Evolutionary conservation across 2,329 filamentous ascomycete genomes (phyloP), one percentile per base, ranked within the genome.

Genomic region (Cryphonectria parasitica): DNA sequence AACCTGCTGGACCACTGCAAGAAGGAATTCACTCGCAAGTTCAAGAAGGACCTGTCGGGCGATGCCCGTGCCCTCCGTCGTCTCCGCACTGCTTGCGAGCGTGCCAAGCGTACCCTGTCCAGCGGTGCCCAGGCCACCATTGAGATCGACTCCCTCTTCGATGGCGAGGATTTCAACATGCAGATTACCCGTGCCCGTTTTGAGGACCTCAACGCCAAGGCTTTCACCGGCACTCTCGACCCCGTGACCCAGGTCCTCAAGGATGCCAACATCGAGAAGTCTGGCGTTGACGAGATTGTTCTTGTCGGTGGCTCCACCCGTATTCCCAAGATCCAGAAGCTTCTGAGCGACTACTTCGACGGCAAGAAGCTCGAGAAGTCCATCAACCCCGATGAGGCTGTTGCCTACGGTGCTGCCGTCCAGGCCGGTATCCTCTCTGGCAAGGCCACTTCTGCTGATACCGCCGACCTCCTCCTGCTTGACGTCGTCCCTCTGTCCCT

Each of bases 321-420:
- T 94, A 99, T 99, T 78, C 96, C 96, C 80, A 91, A 91, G 83
- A 97, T 99, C 83, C 96, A 99, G 91, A 98, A 98, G 90, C 92
- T 99, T 76, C 91, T 99, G 77, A 95, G 91, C 86, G 96, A 99
- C 85, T 98, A 95, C 90, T 99, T 99, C 87, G 93, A 97, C 83
- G 95, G 95, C 85, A 99, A 99, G 94, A 98, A 99, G 92, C 93
- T 98, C 77, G 95, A 98, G 90, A 98, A 98, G 89, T 96, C 93
- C 88, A 98, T 98, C 88, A 99, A 99, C 90, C 96, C 96, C 79
- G 96, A 99, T 82, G 96, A 99, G 89, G 96, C 96, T 77, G 96
- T 99, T 80, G 96, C 96, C 78, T 98, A 98, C 86, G 96, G 96
- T 91, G 96, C 96, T 76, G 96, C 96, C 78, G 95, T 99, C 74